These are phyloP conservation scores for Gentiana macrophylla DNA, from an alignment of 257 asterid species.

Conservation along the genomic window DNA sequence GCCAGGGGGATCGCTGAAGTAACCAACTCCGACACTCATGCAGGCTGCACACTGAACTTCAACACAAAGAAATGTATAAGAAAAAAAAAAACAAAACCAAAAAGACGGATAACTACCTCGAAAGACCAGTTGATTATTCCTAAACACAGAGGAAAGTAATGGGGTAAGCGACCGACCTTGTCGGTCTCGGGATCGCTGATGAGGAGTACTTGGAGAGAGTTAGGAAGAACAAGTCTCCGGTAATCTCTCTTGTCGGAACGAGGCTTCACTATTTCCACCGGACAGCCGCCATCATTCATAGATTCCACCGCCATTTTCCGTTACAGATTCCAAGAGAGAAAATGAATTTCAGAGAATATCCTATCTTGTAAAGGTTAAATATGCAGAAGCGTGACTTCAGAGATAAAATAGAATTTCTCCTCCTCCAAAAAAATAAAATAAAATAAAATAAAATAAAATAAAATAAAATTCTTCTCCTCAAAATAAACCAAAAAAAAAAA, in stretches of 20 bases:
- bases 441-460: too few relatives aligned
- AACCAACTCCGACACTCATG: conserved; percentile 92
- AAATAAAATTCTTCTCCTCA: too few relatives aligned
- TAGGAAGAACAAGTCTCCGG: conserved; percentile 59
- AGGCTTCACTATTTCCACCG: conserved; percentile 64
- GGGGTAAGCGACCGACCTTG: conserved; percentile 31
- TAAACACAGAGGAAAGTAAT: background rate
- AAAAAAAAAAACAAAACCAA: background rate
- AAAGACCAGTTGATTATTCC: background rate
- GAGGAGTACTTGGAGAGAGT: conserved; percentile 70
- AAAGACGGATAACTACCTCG: background rate
- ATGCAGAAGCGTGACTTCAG: too few relatives aligned
- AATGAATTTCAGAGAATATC: background rate
- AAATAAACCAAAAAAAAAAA: too few relatives aligned
- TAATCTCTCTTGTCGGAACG: conserved; percentile 70
- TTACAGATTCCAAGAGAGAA: background rate
- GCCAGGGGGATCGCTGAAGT: conserved; percentile 89
- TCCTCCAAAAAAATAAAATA: too few relatives aligned
- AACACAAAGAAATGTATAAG: background rate
- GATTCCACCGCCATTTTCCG: conserved; percentile 42
- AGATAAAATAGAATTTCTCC: too few relatives aligned
- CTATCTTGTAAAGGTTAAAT: too few relatives aligned
- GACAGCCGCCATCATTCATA: conserved; percentile 20
- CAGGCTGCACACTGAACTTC: conserved; percentile 79
- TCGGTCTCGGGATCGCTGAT: conserved; percentile 96